Conservation (phyloP, 441 rosid genomes). For the Bruguiera hainesii region DNA sequence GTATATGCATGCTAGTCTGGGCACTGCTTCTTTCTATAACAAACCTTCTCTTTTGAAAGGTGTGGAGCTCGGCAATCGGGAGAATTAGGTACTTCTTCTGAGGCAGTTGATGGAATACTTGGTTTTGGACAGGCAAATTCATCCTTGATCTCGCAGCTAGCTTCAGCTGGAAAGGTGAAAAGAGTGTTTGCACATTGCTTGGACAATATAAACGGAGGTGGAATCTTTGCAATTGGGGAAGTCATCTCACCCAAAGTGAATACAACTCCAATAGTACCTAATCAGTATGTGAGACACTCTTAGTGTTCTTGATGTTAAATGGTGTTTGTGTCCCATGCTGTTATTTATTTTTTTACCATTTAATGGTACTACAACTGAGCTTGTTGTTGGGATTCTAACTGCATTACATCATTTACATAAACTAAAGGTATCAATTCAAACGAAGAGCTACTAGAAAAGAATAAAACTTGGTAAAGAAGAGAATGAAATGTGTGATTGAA, state of each 20-base stretch:
- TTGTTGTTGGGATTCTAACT: too few relatives aligned
- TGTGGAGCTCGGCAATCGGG: constrained; percentile 91
- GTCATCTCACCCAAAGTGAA: constrained; percentile 71
- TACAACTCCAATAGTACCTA: constrained; percentile 76
- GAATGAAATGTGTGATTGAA: too few relatives aligned
- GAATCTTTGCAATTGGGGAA: constrained; percentile 84
- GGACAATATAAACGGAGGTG: constrained; percentile 72
- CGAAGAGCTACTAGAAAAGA: too few relatives aligned
- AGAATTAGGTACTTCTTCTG: constrained; percentile 52
- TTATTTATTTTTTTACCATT: neutral
- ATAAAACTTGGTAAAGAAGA: too few relatives aligned
- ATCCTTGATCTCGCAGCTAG: constrained; percentile 79
- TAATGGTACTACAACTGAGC: too few relatives aligned
- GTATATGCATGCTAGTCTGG: neutral
- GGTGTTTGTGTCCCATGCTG: neutral
- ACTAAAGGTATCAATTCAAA: too few relatives aligned
- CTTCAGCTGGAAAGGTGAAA: constrained; percentile 68
- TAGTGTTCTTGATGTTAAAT: neutral
- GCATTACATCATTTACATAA: too few relatives aligned
- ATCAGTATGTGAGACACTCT: constrained; percentile 45
- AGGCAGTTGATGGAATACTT: constrained; percentile 82
- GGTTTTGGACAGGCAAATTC: constrained; percentile 93
- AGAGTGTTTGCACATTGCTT: constrained; percentile 79
- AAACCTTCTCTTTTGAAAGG: constrained; percentile 30
- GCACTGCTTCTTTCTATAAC: constrained; percentile 10